Conservation (phyloP, 2,329 filamentous ascomycete species). For the Pseudogymnoascus sp. region DNA sequence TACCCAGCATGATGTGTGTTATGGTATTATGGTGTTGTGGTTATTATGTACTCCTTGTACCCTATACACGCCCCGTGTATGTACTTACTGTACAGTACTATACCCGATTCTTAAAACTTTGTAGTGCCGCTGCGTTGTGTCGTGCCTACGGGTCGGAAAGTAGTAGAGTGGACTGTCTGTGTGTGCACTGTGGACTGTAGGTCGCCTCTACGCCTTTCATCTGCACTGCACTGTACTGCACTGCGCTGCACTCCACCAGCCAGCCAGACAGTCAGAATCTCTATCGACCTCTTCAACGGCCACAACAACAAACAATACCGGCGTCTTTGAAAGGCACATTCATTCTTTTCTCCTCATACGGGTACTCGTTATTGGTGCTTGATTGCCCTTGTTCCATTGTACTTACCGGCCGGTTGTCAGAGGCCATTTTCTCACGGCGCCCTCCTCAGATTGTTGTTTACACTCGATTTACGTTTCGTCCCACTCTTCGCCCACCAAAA, state of each 20-base stretch:
- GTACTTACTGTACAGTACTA: background rate
- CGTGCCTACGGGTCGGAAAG: background rate
- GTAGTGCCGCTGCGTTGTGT: background rate
- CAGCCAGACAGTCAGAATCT: background rate
- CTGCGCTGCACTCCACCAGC: background rate
- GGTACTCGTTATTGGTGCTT: background rate
- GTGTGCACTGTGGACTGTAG: too few relatives aligned
- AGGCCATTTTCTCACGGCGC: background rate
- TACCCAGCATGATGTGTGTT: background rate
- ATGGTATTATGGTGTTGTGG: background rate
- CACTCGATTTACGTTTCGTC: slow-evolving; percentile 5
- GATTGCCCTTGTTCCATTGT: slow-evolving; percentile 3
- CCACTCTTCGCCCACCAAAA: slow-evolving; percentile 6
- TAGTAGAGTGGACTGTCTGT: too few relatives aligned
- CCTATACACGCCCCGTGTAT: background rate
- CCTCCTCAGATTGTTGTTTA: slow-evolving; percentile 6
- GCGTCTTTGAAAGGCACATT: slow-evolving; percentile 1
- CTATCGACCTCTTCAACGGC: background rate
- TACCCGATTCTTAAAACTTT: slow-evolving; percentile 1
- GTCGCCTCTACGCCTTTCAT: background rate
- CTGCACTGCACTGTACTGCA: background rate
- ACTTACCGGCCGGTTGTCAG: background rate
- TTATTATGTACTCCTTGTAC: background rate
- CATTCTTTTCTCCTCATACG: background rate
- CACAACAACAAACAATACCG: slow-evolving; percentile 7